These are phyloP conservation scores for Colletotrichum gigasporum DNA, from an alignment of 2,329 filamentous ascomycete species.

Conservation along the genomic window DNA sequence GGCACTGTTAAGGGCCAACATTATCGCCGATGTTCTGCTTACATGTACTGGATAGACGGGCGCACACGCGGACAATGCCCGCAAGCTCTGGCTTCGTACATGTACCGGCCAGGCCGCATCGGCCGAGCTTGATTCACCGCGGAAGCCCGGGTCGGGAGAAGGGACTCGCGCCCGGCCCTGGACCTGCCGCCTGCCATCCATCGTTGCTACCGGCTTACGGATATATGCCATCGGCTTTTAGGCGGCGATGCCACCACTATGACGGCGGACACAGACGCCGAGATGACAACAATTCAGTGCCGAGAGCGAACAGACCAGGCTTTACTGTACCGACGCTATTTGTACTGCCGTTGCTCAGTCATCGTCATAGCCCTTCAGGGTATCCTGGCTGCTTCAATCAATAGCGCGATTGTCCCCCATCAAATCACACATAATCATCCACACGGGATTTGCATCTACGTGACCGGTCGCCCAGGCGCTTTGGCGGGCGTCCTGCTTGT, in stretches of 20 bases:
- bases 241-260: background rate
- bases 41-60: background rate
- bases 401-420: too few species aligned
- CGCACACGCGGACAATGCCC: background rate
- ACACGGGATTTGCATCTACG: too few species aligned
- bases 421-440: too few species aligned
- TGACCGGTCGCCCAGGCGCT: too few species aligned
- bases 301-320: too few species aligned
- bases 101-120: background rate
- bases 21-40: background rate
- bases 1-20: background rate
- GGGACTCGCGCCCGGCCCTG: background rate
- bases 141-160: conserved; percentile 1
- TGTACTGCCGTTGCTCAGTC: too few species aligned
- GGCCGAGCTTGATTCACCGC: background rate
- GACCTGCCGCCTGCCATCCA: background rate
- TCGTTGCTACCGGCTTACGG: background rate
- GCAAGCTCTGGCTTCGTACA: background rate
- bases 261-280: background rate
- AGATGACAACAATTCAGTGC: background rate
- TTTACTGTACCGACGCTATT: too few species aligned
- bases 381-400: too few species aligned
- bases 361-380: too few species aligned
- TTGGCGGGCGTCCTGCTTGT: too few species aligned
- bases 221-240: background rate